These are phyloP conservation scores for Elsinoe perseae DNA, from an alignment of 2,329 filamentous ascomycete species.

Conservation along the genomic window DNA sequence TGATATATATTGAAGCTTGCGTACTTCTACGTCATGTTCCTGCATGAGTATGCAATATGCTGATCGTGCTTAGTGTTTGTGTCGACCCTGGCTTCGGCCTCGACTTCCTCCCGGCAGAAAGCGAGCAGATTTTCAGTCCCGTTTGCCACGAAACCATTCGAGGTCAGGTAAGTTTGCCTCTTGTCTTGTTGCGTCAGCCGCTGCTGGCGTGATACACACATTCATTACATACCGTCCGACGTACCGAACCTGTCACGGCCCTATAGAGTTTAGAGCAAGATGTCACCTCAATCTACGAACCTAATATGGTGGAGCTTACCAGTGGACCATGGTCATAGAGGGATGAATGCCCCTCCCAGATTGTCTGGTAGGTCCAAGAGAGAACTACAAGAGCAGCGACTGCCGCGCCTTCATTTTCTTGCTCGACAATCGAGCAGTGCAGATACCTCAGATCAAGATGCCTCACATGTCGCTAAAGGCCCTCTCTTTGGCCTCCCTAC, in stretches of 20 bases:
- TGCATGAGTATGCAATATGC: not conserved
- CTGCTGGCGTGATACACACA: too few relatives aligned
- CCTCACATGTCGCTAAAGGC: not conserved
- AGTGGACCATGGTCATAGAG: not conserved
- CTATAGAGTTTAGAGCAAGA: not conserved
- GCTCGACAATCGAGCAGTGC: not conserved
- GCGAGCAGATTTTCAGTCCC: not conserved
- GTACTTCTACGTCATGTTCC: not conserved
- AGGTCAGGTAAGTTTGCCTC: not conserved
- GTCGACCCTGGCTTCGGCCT: not conserved
- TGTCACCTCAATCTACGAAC: not conserved
- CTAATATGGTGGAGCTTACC: not conserved
- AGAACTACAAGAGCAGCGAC: not conserved
- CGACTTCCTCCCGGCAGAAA: not conserved
- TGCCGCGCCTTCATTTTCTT: not conserved
- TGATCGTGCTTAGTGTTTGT: not conserved
- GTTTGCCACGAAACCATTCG: too few relatives aligned
- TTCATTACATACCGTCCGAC: too few relatives aligned
- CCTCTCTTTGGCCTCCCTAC: not conserved
- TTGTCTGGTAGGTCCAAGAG: not conserved
- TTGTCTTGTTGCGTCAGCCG: not conserved
- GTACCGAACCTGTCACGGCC: not conserved
- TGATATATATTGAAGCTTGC: not conserved
- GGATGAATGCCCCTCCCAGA: not conserved
- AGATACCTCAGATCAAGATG: not conserved